These are phyloP conservation scores for Leucaena leucocephala DNA, from an alignment of 306 rosid genomes.

Conservation along the genomic window DNA sequence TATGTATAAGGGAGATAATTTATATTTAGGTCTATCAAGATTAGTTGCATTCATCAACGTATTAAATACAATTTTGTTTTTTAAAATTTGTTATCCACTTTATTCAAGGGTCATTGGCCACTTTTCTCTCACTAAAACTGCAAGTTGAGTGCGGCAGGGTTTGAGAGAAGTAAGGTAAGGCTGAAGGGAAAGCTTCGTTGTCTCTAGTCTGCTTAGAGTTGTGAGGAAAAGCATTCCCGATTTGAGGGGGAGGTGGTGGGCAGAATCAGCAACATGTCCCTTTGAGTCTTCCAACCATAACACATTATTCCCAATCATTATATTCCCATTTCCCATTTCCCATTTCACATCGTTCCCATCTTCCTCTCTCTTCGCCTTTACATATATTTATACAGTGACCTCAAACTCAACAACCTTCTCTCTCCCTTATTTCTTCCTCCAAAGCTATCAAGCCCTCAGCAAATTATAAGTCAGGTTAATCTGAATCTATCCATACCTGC, in stretches of 20 bases:
- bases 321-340: neutral
- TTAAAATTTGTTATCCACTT: neutral
- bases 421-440: no score
- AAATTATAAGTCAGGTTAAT: no score
- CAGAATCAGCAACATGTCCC: constrained; percentile 55
- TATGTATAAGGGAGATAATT: no score
- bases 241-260: constrained; percentile 63
- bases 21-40: no score
- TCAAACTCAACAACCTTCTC: no score
- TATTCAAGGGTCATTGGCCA: neutral
- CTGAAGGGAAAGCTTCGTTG: constrained; percentile 33
- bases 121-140: constrained; percentile 15
- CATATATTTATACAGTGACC: no score
- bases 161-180: neutral
- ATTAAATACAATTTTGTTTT: neutral
- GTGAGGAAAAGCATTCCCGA: constrained; percentile 48
- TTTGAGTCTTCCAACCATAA: constrained; percentile 27
- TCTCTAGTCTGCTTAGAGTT: constrained; percentile 40
- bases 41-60: no score
- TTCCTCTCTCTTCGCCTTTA: no score
- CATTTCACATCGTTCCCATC: no score
- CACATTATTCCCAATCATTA: constrained; percentile 36
- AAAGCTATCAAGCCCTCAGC: no score
- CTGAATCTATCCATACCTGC: no score
- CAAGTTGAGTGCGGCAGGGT: neutral